These are phyloP conservation scores for Ceriops decandra DNA, from an alignment of 345 rosid species.

Conservation along the genomic window DNA sequence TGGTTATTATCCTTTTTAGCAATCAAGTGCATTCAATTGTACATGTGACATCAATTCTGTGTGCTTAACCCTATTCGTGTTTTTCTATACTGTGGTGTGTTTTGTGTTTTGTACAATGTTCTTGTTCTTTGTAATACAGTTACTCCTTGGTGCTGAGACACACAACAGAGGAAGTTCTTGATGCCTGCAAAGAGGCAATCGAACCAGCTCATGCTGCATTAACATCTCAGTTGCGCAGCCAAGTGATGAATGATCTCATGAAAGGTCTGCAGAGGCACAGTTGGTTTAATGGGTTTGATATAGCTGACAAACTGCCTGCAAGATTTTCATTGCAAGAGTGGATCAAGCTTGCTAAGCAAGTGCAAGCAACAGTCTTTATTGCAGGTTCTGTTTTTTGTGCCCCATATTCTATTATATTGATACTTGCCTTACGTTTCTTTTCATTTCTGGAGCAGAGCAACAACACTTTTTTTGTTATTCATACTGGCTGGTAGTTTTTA, in stretches of 20 bases:
- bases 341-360: constrained; percentile 66
- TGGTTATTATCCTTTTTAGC: no score
- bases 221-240: constrained; percentile 69
- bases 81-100: background rate
- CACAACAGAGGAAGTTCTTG: constrained; percentile 94
- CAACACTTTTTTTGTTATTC: background rate
- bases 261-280: constrained; percentile 59
- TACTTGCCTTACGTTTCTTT: constrained; percentile 5
- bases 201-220: constrained; percentile 75
- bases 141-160: constrained; percentile 93
- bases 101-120: background rate
- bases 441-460: background rate
- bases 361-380: constrained; percentile 73
- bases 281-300: constrained; percentile 85
- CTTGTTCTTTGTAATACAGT: constrained; percentile 38
- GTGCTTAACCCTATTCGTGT: no score
- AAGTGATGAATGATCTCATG: constrained; percentile 69
- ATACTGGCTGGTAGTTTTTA: background rate
- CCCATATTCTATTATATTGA: background rate
- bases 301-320: constrained; percentile 59
- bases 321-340: constrained; percentile 63
- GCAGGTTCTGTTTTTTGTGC: constrained; percentile 56
- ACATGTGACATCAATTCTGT: no score
- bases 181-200: constrained; percentile 77
- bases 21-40: no score